Evolutionary conservation across 768 basidiomycete species (phyloP).

Genomic region (Kwoniella pini): DNA sequence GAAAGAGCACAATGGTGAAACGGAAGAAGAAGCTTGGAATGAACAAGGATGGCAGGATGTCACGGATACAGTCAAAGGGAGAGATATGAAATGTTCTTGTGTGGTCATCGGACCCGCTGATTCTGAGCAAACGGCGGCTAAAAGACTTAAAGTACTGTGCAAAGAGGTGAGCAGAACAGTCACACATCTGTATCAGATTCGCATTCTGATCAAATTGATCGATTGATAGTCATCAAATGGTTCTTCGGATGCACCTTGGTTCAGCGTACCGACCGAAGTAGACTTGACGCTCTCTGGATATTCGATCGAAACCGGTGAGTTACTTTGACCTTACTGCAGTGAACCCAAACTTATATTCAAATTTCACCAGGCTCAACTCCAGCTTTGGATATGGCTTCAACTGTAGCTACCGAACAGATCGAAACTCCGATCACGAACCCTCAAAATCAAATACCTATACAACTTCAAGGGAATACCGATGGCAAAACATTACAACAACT

Average conservation of each 20-base stretch:
- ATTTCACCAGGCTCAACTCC: slow-evolving; percentile 3
- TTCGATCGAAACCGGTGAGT: slow-evolving; percentile 20
- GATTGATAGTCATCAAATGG: slow-evolving; percentile 4
- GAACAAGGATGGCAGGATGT: slow-evolving; percentile 22
- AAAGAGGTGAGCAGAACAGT: slow-evolving; percentile 18
- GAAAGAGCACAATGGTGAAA: background rate
- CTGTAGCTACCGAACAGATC: slow-evolving; percentile 20
- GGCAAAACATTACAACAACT: slow-evolving; percentile 8
- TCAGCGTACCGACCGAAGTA: slow-evolving; percentile 19
- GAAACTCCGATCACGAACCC: slow-evolving; percentile 22
- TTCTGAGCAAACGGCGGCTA: slow-evolving; percentile 6
- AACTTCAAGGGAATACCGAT: background rate
- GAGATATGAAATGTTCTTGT: slow-evolving; percentile 26
- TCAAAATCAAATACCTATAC: background rate
- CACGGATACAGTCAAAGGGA: slow-evolving; percentile 12
- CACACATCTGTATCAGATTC: background rate
- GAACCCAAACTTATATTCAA: background rate
- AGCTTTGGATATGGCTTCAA: slow-evolving; percentile 18
- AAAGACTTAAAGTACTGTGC: slow-evolving; percentile 21
- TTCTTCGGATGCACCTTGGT: slow-evolving; percentile 27
- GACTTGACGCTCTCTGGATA: slow-evolving; percentile 23
- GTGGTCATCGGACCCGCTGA: slow-evolving; percentile 10
- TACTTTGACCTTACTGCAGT: background rate
- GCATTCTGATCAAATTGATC: background rate
- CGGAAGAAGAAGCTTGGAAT: slow-evolving; percentile 24